phyloP scores from a whole-genome alignment of 1,284 basidiomycete genomes.

The Cutaneotrichosporon sp. region DNA sequence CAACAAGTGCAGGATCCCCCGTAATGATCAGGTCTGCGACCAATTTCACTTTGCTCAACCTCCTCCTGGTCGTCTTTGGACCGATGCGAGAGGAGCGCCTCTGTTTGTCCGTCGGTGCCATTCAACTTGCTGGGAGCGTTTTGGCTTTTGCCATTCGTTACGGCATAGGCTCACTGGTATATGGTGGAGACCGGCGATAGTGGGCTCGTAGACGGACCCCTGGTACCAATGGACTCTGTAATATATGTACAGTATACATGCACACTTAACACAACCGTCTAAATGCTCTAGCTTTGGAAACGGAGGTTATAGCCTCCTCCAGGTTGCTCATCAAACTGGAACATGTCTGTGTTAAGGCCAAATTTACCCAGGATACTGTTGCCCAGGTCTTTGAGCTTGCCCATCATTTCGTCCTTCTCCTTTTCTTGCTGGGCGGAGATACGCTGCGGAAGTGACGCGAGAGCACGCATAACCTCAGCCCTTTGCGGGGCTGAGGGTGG shows the following conservation, averaged over 20 bases:
- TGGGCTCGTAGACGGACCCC: too few species aligned
- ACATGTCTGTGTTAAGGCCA: slow-evolving; percentile 84
- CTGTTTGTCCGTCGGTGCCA: slow-evolving; percentile 62
- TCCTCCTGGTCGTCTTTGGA: slow-evolving; percentile 68
- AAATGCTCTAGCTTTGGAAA: slow-evolving; percentile 52
- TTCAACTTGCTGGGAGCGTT: slow-evolving; percentile 69
- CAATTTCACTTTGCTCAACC: slow-evolving; percentile 84
- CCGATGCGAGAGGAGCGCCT: slow-evolving; percentile 74
- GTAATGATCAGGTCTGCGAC: slow-evolving; percentile 60
- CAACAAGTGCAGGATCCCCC: too few species aligned
- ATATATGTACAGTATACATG: not conserved
- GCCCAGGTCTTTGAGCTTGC: slow-evolving; percentile 86
- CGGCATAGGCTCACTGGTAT: slow-evolving; percentile 76
- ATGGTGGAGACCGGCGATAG: slow-evolving; percentile 78
- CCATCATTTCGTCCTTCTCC: slow-evolving; percentile 88
- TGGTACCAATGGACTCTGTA: not conserved
- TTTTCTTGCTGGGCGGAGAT: slow-evolving; percentile 65
- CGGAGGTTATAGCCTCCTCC: slow-evolving; percentile 92
- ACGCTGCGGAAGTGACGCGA: slow-evolving; percentile 60
- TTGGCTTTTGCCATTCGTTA: slow-evolving; percentile 79
- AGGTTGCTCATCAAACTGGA: slow-evolving; percentile 86
- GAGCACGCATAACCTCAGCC: slow-evolving; percentile 52
- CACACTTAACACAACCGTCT: not conserved
- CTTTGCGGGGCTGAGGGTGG: slow-evolving; percentile 57
- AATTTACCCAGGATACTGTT: slow-evolving; percentile 86